Evolutionary conservation across 2,329 filamentous ascomycete species (phyloP), one percentile per base, ranked within the genome.

Genomic region (Ilyonectria destructans): DNA sequence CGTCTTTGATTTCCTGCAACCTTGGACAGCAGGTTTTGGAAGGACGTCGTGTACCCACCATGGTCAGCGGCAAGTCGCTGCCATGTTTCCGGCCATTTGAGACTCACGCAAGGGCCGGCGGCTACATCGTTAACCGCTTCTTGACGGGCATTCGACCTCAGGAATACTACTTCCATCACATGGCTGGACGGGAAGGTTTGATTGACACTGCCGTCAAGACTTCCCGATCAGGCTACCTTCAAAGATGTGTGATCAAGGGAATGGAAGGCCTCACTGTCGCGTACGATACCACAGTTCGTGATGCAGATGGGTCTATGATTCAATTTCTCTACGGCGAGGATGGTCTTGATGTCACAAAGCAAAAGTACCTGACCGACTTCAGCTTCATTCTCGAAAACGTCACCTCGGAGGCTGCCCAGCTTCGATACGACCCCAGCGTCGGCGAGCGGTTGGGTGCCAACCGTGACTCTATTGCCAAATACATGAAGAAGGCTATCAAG

Each of bases 151-250:
- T 99, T 69, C 91, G 96, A 62, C 96, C 96, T 5, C 96, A 99
- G 78, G 97, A 99, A 80, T 99, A 98, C 81, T 99, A 96, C 81
- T 99, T 99, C 86, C 96, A 99, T 88, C 95, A 97, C 82, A 99
- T 99, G 97, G 96, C 96, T 78, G 97, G 97, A 75, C 91, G 96
- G 84, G 97, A 99, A 87, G 96, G 96, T 86, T 86, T 99, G 72
- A 99, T 99, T 79, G 96, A 99, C 88, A 99, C 96, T 21, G 96
- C 96, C 71, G 96, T 99, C 81, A 99, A 99, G 84, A 99, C 96
- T 1, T 97, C 96, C 10, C 92, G 96, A 78, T 98, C 96, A 31
- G 97, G 96, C 68, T 99, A 99, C 79, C 86, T 99, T 58, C 96
- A 99, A 80, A 89, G 97, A 79, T 99, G 96, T 87, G 88, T 99